Conservation (phyloP, 2,329 filamentous ascomycete species). For the Aspergillus hiratsukae region DNA sequence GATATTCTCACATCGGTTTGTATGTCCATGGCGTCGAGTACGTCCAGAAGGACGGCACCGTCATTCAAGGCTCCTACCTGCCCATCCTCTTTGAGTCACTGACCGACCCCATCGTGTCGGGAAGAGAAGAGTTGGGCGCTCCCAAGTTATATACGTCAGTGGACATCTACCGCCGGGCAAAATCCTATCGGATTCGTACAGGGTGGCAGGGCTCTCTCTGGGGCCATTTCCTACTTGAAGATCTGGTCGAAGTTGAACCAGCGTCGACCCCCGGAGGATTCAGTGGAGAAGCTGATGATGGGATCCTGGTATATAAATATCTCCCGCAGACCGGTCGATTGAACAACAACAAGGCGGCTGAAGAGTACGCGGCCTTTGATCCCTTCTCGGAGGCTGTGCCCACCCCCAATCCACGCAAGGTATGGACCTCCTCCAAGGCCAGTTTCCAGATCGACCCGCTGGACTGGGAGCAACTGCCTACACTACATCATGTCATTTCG, state of each 20-base stretch:
- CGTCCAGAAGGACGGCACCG: constrained; percentile 44
- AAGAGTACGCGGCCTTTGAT: constrained; percentile 47
- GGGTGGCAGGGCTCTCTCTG: constrained; percentile 41
- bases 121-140: constrained; percentile 58
- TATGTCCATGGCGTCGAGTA: constrained; percentile 61
- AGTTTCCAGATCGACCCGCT: constrained; percentile 45
- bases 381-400: constrained; percentile 24
- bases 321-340: constrained; percentile 50
- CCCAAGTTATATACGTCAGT: constrained; percentile 53
- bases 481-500: constrained; percentile 54
- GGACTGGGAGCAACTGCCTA: constrained; percentile 55
- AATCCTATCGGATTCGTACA: constrained; percentile 36
- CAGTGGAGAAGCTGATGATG: too few relatives aligned
- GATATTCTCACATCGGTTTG: constrained; percentile 55
- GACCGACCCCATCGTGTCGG: constrained; percentile 56
- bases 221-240: constrained; percentile 33
- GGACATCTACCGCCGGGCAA: constrained; percentile 36
- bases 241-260: constrained; percentile 25
- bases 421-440: constrained; percentile 25
- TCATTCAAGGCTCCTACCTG: constrained; percentile 50
- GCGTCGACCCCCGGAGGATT: constrained; percentile 6
- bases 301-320: constrained; percentile 30
- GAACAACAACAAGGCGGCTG: constrained; percentile 47
- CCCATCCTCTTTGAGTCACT: constrained; percentile 55
- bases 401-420: constrained; percentile 14